phyloP scores from a whole-genome alignment of 345 rosid species.

The Noccaea caerulescens region DNA sequence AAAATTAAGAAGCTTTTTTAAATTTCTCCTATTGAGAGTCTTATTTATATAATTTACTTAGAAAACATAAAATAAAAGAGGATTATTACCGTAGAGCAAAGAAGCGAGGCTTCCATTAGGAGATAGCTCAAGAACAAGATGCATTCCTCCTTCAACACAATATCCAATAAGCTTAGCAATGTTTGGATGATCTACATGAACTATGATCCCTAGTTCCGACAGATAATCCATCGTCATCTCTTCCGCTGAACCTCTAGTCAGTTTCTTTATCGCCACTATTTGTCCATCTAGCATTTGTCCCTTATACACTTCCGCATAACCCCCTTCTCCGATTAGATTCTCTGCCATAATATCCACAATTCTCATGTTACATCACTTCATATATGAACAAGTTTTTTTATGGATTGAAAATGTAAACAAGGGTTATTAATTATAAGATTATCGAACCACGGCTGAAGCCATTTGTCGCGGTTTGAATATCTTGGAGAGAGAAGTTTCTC shows the following conservation, averaged over 20 bases:
- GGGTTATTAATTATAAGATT: conserved; percentile 2
- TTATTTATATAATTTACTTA: too few species aligned
- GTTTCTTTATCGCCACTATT: conserved; percentile 71
- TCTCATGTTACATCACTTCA: neutral
- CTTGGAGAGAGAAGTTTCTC: conserved; percentile 74
- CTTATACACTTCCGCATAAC: conserved; percentile 87
- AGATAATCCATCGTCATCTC: conserved; percentile 86
- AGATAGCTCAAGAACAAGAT: conserved; percentile 85
- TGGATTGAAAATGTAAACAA: conserved; percentile 2
- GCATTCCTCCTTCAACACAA: conserved; percentile 96
- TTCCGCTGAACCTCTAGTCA: conserved; percentile 76
- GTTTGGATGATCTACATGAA: conserved; percentile 92
- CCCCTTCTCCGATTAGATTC: conserved; percentile 87
- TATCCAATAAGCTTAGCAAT: conserved; percentile 86
- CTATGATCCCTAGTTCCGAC: conserved; percentile 89
- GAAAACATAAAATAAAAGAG: neutral
- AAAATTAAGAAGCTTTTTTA: too few species aligned
- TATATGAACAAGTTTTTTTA: neutral
- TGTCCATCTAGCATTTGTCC: conserved; percentile 68
- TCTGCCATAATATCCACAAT: conserved; percentile 47
- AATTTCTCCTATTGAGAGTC: too few species aligned
- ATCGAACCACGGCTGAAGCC: conserved; percentile 66
- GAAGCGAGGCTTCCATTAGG: conserved; percentile 87
- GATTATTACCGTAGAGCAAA: conserved; percentile 69
- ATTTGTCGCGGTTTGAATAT: conserved; percentile 72